These are phyloP conservation scores for Colletotrichum musae DNA, from an alignment of 2,329 filamentous ascomycete species.

Conservation along the genomic window DNA sequence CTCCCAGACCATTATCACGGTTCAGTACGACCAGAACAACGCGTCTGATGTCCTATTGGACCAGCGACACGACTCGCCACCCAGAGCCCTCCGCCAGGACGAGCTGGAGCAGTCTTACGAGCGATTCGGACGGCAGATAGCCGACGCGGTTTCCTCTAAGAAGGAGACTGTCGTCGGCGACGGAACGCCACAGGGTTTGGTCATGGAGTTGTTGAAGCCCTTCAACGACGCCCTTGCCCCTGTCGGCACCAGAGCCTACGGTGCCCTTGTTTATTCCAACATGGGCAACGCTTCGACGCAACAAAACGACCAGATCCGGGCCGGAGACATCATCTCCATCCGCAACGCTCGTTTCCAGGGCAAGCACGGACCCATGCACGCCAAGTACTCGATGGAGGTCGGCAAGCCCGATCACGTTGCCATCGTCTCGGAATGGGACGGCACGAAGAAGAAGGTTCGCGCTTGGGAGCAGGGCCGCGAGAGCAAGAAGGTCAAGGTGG, in stretches of 20 bases:
- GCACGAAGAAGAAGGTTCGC: slow-evolving; percentile 96
- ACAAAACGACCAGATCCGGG: slow-evolving; percentile 92
- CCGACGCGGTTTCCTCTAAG: slow-evolving; percentile 77
- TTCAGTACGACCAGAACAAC: slow-evolving; percentile 82
- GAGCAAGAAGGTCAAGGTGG: slow-evolving; percentile 91
- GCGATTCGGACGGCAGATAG: slow-evolving; percentile 84
- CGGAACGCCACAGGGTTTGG: slow-evolving; percentile 82
- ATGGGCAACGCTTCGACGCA: slow-evolving; percentile 93
- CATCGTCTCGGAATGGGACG: slow-evolving; percentile 96
- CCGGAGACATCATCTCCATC: slow-evolving; percentile 93
- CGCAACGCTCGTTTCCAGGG: slow-evolving; percentile 96
- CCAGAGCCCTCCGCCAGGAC: slow-evolving; percentile 87
- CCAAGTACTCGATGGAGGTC: slow-evolving; percentile 91
- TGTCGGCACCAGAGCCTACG: slow-evolving; percentile 90
- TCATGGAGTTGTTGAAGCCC: slow-evolving; percentile 84
- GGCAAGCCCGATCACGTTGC: slow-evolving; percentile 92
- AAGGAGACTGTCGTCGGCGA: slow-evolving; percentile 88
- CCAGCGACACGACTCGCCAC: slow-evolving; percentile 89
- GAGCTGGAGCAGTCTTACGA: slow-evolving; percentile 91
- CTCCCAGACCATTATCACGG: slow-evolving; percentile 91
- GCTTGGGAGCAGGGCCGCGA: slow-evolving; percentile 97
- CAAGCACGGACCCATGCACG: slow-evolving; percentile 94
- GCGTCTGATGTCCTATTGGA: slow-evolving; percentile 81
- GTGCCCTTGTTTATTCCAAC: slow-evolving; percentile 93
- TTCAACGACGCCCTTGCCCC: slow-evolving; percentile 82